Evolutionary conservation across 208 protist genomes (phyloP).

Genomic region (Naegleria fowleri): DNA sequence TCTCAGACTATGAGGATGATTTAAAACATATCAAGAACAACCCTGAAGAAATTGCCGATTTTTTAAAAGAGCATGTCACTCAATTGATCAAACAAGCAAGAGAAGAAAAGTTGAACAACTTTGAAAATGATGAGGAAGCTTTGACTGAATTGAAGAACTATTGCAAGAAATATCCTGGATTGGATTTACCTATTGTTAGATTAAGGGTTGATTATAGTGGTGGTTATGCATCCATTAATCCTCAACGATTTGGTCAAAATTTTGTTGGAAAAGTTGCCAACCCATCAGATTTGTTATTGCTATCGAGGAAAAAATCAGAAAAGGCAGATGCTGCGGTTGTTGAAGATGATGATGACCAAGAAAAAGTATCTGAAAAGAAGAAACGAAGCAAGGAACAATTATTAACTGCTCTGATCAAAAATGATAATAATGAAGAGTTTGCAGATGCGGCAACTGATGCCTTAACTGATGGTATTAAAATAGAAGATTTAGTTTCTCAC

Average conservation of each 20-base stretch:
- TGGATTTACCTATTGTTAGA: conserved; percentile 35
- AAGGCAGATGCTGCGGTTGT: neutral
- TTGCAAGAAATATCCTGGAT: conserved; percentile 31
- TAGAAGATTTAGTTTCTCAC: conserved; percentile 18
- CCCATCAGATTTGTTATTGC: conserved; percentile 47
- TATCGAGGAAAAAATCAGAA: neutral
- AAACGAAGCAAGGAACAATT: neutral
- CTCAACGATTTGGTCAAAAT: conserved; percentile 51
- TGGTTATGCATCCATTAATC: conserved; percentile 50
- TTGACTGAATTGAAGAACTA: conserved; percentile 6
- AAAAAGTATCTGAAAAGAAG: neutral
- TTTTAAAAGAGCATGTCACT: conserved; percentile 46
- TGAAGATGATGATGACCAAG: neutral
- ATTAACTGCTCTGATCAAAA: neutral
- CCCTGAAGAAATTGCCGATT: conserved; percentile 40
- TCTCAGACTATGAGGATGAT: conserved; percentile 50
- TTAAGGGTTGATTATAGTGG: conserved; percentile 50
- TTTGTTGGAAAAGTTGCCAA: conserved; percentile 58
- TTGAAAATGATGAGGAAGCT: neutral
- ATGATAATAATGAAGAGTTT: neutral
- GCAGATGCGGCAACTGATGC: neutral
- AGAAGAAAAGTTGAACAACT: conserved; percentile 10
- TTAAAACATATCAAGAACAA: conserved; percentile 42
- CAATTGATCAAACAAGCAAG: conserved; percentile 45
- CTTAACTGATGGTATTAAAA: conserved; percentile 1